These are phyloP conservation scores for Turnera subulata DNA, from an alignment of 345 rosid genomes.

Conservation along the genomic window DNA sequence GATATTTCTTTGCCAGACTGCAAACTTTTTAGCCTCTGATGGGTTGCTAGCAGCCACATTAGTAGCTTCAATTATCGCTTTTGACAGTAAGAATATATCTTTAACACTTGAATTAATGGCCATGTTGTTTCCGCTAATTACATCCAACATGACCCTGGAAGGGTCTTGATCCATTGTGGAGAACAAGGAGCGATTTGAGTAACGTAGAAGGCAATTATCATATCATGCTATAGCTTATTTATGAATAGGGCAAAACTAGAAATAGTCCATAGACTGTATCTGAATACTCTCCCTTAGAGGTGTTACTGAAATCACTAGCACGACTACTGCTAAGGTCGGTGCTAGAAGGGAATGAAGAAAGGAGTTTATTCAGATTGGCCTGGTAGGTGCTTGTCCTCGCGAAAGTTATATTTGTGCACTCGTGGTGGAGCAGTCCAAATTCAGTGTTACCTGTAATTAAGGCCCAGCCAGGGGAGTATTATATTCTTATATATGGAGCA, in stretches of 20 bases:
- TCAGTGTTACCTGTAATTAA: not conserved
- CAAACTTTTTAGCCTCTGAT: constrained; percentile 14
- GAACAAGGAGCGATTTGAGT: constrained; percentile 39
- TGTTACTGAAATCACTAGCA: not conserved
- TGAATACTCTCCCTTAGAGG: too few species aligned
- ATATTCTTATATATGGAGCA: too few species aligned
- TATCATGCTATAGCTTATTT: constrained; percentile 32
- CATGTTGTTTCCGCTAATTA: too few species aligned
- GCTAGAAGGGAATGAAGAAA: constrained; percentile 10
- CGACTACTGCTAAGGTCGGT: not conserved
- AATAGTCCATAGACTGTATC: constrained; percentile 29
- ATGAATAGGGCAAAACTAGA: constrained; percentile 23
- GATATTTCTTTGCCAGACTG: constrained; percentile 7
- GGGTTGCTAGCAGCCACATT: not conserved
- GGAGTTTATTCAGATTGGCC: constrained; percentile 8
- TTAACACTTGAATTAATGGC: constrained; percentile 6
- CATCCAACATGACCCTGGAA: not conserved
- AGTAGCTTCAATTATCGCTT: not conserved
- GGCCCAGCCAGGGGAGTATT: too few species aligned
- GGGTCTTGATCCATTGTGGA: constrained; percentile 13
- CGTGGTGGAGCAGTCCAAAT: not conserved
- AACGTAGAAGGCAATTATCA: constrained; percentile 42
- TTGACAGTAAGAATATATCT: not conserved
- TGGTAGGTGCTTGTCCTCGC: constrained; percentile 5
- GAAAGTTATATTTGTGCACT: not conserved